Conservation (phyloP, 129 eudicot genomes). For the Artemisia tridentata region DNA sequence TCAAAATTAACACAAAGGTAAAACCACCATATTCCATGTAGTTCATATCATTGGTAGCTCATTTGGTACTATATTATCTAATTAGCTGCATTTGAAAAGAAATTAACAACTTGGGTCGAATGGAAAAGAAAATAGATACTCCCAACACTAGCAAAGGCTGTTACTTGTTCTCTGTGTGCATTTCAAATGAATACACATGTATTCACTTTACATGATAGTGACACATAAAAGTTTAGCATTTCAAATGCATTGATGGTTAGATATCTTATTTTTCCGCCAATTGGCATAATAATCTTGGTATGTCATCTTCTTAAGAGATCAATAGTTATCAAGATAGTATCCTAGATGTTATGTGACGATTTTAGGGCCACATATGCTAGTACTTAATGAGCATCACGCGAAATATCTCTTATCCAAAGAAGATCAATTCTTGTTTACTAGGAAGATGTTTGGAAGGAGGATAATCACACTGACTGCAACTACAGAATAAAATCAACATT, state of each 20-base stretch:
- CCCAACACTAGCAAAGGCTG: slow-evolving; percentile 23
- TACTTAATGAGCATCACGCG: neutral
- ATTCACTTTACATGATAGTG: slow-evolving; percentile 23
- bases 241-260: neutral
- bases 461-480: no score
- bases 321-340: slow-evolving; percentile 9
- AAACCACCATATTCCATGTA: slow-evolving; percentile 13
- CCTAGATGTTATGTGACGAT: neutral
- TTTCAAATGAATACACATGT: neutral
- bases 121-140: slow-evolving; percentile 26
- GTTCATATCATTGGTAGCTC: neutral
- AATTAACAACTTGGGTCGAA: slow-evolving; percentile 8
- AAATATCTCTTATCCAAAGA: no score
- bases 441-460: no score
- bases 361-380: neutral
- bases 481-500: no score
- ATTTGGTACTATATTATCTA: slow-evolving; percentile 10
- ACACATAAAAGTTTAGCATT: slow-evolving; percentile 21
- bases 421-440: no score
- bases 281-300: neutral
- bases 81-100: slow-evolving; percentile 11
- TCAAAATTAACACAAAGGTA: neutral
- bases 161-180: slow-evolving; percentile 7
- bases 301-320: slow-evolving; percentile 12
- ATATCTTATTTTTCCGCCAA: slow-evolving; percentile 19